Percentiles rank a stretch among this genome's conserved stretches.
phyloP scores from a whole-genome alignment of 1,139 yeast genomes.

The Hyphopichia pseudoburtonii region DNA sequence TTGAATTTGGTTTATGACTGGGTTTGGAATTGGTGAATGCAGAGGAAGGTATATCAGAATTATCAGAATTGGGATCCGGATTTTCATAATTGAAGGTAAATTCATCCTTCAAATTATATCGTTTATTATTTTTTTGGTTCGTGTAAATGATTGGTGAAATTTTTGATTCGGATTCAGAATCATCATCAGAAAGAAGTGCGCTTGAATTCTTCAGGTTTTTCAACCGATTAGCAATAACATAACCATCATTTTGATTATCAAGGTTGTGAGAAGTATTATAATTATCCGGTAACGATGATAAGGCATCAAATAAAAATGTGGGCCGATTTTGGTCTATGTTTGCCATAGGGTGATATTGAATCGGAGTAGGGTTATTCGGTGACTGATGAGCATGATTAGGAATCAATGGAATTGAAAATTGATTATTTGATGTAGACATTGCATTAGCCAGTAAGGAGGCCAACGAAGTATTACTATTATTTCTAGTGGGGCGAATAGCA shows the following conservation, averaged over 20 bases:
- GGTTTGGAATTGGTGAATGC: too few species aligned
- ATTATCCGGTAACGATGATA: too few species aligned
- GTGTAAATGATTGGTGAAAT: background rate
- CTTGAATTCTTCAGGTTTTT: constrained; percentile 10
- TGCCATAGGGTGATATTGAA: too few species aligned
- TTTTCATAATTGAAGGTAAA: background rate
- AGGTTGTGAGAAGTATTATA: constrained; percentile 6
- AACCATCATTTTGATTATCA: constrained; percentile 1
- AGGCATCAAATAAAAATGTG: background rate
- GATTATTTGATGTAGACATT: too few species aligned
- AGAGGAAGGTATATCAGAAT: too few species aligned
- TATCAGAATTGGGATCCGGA: too few species aligned
- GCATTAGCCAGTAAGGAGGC: constrained; percentile 15
- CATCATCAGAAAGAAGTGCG: constrained; percentile 36
- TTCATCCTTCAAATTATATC: background rate
- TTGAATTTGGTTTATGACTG: too few species aligned
- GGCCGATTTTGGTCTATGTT: background rate
- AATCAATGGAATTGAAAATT: background rate
- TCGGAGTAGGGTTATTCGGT: too few species aligned
- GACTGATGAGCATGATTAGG: background rate
- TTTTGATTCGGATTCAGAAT: constrained; percentile 27
- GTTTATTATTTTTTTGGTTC: too few species aligned
- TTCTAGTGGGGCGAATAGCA: constrained; percentile 28
- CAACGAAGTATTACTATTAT: constrained; percentile 34
- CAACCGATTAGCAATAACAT: constrained; percentile 3